Evolutionary conservation across 2,329 filamentous ascomycete species (phyloP), one percentile per base, ranked within the genome.

Genomic region (Canariomyces notabilis): DNA sequence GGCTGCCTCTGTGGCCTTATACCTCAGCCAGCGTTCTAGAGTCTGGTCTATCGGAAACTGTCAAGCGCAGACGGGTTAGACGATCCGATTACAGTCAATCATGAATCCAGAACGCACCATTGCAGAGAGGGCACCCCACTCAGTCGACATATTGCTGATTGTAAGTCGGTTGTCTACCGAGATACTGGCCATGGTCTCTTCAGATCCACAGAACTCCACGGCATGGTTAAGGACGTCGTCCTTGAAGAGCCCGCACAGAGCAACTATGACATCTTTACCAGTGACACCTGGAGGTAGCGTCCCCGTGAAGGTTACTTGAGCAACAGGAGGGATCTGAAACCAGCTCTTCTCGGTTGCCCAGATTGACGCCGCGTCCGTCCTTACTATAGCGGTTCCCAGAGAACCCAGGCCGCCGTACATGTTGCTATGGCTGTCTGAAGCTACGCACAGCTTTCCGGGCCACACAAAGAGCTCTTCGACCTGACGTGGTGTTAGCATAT

Each of bases 191-290:
- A 93, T 77, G 0, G 89, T 95, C 61, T 89, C 75, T 53, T 88
- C 81, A 0, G 83, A 82, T 11, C 90, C 91, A 0, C 80, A 82
- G 59, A 96, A 95, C 61, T 97, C 91, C 50, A 97, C 83, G 5
- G 82, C 82, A 61, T 95, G 89, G 68, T 97, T 97, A 12, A 96
- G 74, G 0, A 96, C 91, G 36, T 95, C 88, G 56, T 89, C 85
- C 67, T 87, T 86, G 71, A 97, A 94, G 0, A 95, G 68, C 1
- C 86, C 87, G 57, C 88, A 94, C 1, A 97, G 75, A 0, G 89
- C 87, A 20, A 96, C 79, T 55, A 97, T 97, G 11, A 95, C 86
- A 64, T 97, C 93, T 67, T 98, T 97, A 22, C 89, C 91, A 0
- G 85, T 89, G 1, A 95, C 89, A 9, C 90, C 90, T 1, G 72